These are phyloP conservation scores for Phytophthora syringae DNA, from an alignment of 352 stramenopile species.

Conservation along the genomic window DNA sequence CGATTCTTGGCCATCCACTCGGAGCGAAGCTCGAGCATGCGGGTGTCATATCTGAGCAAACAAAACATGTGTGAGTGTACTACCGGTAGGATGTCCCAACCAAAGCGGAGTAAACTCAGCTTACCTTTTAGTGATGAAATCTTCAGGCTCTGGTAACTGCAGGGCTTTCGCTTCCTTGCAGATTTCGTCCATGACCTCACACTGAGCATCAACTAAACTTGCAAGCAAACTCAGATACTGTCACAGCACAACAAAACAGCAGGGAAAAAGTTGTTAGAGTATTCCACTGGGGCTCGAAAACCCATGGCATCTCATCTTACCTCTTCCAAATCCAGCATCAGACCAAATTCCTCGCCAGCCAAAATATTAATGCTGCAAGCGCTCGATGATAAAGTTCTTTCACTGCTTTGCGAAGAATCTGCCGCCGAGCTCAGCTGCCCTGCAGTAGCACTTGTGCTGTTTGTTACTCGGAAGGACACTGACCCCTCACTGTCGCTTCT, in stretches of 20 bases:
- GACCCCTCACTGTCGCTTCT: constrained; percentile 7
- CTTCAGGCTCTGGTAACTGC: constrained; percentile 12
- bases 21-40: constrained; percentile 9
- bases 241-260: not conserved
- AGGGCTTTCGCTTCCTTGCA: constrained; percentile 16
- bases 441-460: not conserved
- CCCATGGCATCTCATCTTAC: not conserved
- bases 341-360: constrained; percentile 5
- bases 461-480: not conserved
- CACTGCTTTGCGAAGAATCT: constrained; percentile 14
- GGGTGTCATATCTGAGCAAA: constrained; percentile 17
- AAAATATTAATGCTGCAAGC: constrained; percentile 16
- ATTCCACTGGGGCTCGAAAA: not conserved
- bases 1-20: constrained; percentile 16
- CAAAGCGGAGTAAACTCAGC: not conserved
- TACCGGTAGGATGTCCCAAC: no score
- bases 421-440: constrained; percentile 1
- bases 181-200: constrained; percentile 18
- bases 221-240: constrained; percentile 21
- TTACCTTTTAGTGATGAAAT: constrained; percentile 24
- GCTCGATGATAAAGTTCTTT: constrained; percentile 15
- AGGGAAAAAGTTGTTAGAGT: not conserved
- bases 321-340: constrained; percentile 15
- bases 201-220: constrained; percentile 16
- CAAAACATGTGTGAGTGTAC: not conserved